Percentiles rank a stretch among this genome's conserved stretches.
Evolutionary conservation across 2,329 filamentous ascomycete genomes (phyloP).

Genomic region (Verticillium dahliae): DNA sequence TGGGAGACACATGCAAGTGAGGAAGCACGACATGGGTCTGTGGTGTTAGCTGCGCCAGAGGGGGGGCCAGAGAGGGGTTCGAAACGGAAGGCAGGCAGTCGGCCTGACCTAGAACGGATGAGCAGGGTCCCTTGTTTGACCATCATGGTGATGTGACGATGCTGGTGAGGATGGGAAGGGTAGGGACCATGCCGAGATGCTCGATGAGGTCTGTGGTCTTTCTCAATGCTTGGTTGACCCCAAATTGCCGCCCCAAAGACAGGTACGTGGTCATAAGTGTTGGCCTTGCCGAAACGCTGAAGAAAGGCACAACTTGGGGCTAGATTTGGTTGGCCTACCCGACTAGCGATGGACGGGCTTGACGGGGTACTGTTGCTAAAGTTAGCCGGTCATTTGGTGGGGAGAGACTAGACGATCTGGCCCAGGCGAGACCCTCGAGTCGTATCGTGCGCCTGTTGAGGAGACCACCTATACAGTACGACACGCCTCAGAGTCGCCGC

Average conservation of each 20-base stretch:
- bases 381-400: not conserved
- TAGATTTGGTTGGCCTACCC: not conserved
- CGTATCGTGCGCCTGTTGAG: not conserved
- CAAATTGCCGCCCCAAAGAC: too few species aligned
- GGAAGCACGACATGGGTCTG: not conserved
- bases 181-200: not conserved
- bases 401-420: not conserved
- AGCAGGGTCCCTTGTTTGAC: not conserved
- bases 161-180: not conserved
- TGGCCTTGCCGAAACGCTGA: not conserved
- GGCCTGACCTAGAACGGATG: not conserved
- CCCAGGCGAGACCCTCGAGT: not conserved
- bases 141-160: not conserved
- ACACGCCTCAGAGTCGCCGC: not conserved
- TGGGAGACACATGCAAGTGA: not conserved
- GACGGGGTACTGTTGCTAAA: not conserved
- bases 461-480: not conserved
- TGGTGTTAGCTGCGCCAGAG: not conserved
- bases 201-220: not conserved
- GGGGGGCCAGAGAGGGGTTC: not conserved
- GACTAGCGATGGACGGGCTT: not conserved
- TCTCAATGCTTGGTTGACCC: not conserved
- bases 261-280: not conserved
- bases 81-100: not conserved
- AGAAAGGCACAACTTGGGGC: not conserved